Evolutionary conservation across 2,329 filamentous ascomycete species (phyloP), one percentile per base, ranked within the genome.

Genomic region (Xylaria sp.): DNA sequence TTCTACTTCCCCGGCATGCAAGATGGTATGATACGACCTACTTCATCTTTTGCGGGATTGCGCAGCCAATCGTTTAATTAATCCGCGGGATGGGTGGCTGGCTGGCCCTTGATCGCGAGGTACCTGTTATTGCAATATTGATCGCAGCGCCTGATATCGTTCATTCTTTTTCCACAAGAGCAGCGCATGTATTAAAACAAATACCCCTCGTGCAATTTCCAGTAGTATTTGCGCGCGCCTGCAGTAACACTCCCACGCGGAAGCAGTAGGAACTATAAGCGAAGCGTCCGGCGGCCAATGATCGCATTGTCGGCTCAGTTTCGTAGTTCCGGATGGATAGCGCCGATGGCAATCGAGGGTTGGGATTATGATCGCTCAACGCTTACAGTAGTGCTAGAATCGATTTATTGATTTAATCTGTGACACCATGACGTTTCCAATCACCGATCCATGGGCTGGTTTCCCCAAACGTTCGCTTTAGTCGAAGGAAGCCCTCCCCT

Each of bases 31-130:
- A 63, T 48, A 39, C 64, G 36, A 64, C 59, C 43, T 70, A 65
- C 60, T 61, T 66, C 60, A 65, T 69, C n/a, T 74, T 43, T 55
- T 57, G 58, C 45, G 45, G 58, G 56, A 70, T 69, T 71, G 62
- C 65, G 60, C 69, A 67, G 71, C 67, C 70, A 72, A 71, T 67
- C 50, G 55, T 58, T 66, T 65, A 63, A 43, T 60, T 57, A 69
- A 63, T 63, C 61, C 64, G 52, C 41, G 61, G 65, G 63, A 68
- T 48, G 66, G 66, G 62, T 57, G 65, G 58, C 59, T 55, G 52
- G 45, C 53, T 34, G 25, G 20, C 46, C 59, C 58, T 58, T 52
- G 50, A 52, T 52, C 32, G 18, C 36, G 12, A 55, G n/a, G 43
- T 25, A 32, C 50, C 56, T 34, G n/a, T 28, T 60, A 41, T 30